Conservation (phyloP, 208 protist genomes). For the Eutreptiella sp. region DNA sequence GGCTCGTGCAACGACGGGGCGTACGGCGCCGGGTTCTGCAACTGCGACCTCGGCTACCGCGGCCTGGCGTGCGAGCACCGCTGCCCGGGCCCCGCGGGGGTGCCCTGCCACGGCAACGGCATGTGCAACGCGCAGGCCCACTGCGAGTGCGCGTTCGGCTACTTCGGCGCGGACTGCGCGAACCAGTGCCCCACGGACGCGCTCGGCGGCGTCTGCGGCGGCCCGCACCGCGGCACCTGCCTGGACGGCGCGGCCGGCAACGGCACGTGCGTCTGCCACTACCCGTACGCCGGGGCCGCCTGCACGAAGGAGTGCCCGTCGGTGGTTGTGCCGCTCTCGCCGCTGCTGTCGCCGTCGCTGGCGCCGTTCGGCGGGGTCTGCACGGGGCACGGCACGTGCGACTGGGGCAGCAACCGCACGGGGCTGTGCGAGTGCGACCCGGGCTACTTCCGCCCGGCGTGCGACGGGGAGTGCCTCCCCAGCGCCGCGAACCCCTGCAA, state of each 20-base stretch:
- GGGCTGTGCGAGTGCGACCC: not conserved
- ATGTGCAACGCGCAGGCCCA: not conserved
- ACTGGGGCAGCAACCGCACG: not conserved
- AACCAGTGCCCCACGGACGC: not conserved
- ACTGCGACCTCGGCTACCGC: not conserved
- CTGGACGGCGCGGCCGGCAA: conserved; percentile 22
- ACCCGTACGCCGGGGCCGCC: conserved; percentile 15
- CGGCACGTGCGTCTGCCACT: conserved; percentile 37
- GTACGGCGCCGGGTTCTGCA: conserved; percentile 1
- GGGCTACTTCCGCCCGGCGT: not conserved
- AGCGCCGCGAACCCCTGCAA: not conserved
- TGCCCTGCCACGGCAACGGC: not conserved
- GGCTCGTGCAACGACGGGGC: not conserved
- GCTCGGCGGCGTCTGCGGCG: conserved; percentile 13
- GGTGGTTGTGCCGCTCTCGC: not conserved
- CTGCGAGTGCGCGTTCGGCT: not conserved
- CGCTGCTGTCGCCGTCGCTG: not conserved
- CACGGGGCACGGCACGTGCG: not conserved
- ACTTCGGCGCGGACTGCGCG: not conserved
- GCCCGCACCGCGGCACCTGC: conserved; percentile 16
- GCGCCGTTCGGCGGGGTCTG: conserved; percentile 11
- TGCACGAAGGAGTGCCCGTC: conserved; percentile 2
- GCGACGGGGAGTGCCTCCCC: not conserved
- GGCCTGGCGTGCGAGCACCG: not conserved
- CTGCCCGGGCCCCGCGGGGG: not conserved